Evolutionary conservation across 805 yeast genomes (phyloP), one percentile per base, ranked within the genome.

Genomic region (Saccharomycopsis sp.): DNA sequence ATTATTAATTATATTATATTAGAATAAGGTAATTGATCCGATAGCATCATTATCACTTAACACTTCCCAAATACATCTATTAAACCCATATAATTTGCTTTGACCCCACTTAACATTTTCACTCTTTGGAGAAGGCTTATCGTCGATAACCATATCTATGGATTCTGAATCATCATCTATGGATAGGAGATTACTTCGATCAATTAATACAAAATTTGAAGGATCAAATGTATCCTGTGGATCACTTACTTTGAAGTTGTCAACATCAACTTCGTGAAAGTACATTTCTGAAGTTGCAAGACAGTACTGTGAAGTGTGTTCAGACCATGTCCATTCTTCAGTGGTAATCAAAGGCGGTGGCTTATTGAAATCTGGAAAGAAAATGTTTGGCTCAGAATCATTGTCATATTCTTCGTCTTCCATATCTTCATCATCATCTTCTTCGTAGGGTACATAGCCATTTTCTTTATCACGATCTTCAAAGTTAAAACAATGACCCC

Each of bases 41-140:
- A 48, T 32, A 7, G 46, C 39, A 28, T 45, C 38, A 20, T 37
- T 35, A 2, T 48, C 52, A 16, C 40, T 24, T 14, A 48, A 34
- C 23, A 48, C 50, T 27, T 48, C 52, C 52, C 52, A 48, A 22
- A 48, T 48, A 24, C 45, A 40, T 35, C 52, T 29, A 3, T 23
- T 19, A 24, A 11, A 31, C 4, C 52, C 50, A 31, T 45, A 48
- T 7, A 48, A 19, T 27, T 45, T 48, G 36, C 50, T 45, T 21
- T 45, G 47, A 6, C 52, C 52, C 46, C 49, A 45, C 23, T 41
- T 45, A 8, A 27, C 19, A 19, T 17, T n/a, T 9, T 27, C 20
- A 13, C 9, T 26, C 14, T 36, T 38, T 2, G n/a, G 24, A 3
- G 27, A 42, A 17, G 33, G 38, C 5, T 28, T 36, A 16, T 26